Conservation (phyloP, 2,329 filamentous ascomycete species). For the Pseudogymnoascus sp. region DNA sequence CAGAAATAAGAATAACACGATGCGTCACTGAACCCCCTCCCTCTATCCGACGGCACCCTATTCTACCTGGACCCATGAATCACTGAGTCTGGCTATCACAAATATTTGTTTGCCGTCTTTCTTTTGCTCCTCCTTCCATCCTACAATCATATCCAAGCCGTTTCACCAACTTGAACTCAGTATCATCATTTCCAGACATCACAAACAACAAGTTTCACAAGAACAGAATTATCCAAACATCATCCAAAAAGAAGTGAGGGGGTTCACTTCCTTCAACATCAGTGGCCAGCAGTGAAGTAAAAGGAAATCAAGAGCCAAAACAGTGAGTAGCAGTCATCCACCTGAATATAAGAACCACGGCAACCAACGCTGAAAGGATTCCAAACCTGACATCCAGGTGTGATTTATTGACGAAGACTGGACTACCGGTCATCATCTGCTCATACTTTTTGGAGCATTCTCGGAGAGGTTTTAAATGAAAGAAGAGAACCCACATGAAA, state of each 20-base stretch:
- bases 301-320: not conserved
- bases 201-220: conserved; percentile 2
- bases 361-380: not conserved
- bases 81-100: not conserved
- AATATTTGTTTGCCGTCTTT: not conserved
- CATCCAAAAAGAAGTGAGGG: not conserved
- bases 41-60: not conserved
- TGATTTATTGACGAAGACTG: not conserved
- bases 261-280: not conserved
- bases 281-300: not conserved
- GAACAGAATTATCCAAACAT: not conserved
- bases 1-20: not conserved
- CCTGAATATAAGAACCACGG: not conserved
- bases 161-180: not conserved
- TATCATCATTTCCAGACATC: not conserved
- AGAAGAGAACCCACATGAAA: not conserved
- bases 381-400: not conserved
- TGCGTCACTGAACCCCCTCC: not conserved
- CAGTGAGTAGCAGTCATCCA: not conserved
- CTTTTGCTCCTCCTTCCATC: not conserved
- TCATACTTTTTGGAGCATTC: not conserved
- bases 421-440: not conserved
- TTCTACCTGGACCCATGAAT: not conserved
- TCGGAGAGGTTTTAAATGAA: not conserved
- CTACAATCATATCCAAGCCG: not conserved